Base-by-base conservation (phyloP, 2,329 filamentous ascomycete genomes). In the Curvularia sp. region DNA sequence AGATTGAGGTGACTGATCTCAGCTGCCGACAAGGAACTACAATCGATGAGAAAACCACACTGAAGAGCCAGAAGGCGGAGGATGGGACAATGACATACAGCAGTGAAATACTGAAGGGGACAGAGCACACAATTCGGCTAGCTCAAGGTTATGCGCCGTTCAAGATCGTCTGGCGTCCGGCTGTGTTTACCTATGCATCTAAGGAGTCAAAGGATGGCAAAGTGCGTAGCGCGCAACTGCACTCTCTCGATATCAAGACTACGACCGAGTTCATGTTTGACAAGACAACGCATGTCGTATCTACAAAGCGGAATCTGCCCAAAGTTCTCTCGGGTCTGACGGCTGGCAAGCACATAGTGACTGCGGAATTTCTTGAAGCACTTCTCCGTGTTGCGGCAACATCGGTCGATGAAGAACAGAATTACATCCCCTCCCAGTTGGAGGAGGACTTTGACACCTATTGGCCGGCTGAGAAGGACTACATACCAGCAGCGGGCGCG, bases 211-310 rank as follows among this genome's bases (percentile, higher is more conserved):
- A 80, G 83, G 60, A 84, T 49, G 75, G 74, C 49, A 66, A 75
- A 58, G 48, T 66, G 55, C 66, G 86, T 89, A 67, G 86, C 61
- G 79, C 85, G 31, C 84, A 84, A 53, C 85, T 98, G 18, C 92
- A 96, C 73, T 86, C 89, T 44, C 83, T 96, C n/a, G 95, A 97
- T 72, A 89, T 98, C 76, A 98, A 97, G 76, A 88, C 92, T 13
- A 81, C 90, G 13, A 82, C 86, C 43, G 88, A 93, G 4, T 97
- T 92, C 75, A 80, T 90, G 24, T 79, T 84, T 26, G 83, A 81
- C 15, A 80, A 85, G 28, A 97, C 94, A 0, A 97, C 94, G 0
- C 93, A 98, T 76, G 90, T 96, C 10, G 88, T 98, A 33, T 88
- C 92, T 7, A 91, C 88, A 75, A 97, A 96, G 78, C 86, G 95